Percentiles rank a stretch among this genome's conserved stretches.
phyloP scores from a whole-genome alignment of 148 eudicot species.

The Camellia sinensis region DNA sequence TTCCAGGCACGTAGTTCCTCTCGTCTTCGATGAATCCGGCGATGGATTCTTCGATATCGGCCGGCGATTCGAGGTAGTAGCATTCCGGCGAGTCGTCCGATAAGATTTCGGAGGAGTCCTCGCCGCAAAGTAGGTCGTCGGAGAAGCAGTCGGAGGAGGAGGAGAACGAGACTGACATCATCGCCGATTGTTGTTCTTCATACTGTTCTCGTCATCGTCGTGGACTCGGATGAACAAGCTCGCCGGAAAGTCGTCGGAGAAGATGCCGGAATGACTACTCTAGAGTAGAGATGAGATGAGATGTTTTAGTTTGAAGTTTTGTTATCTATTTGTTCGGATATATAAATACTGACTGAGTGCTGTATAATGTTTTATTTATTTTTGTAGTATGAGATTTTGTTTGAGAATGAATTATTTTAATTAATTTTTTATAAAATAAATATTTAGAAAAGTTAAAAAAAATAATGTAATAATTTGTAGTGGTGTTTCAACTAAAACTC shows the following conservation, averaged over 20 bases:
- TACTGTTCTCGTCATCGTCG: slow-evolving; percentile 18
- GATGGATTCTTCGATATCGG: slow-evolving; percentile 50
- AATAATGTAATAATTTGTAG: too few species aligned
- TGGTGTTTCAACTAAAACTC: too few species aligned
- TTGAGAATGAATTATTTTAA: too few species aligned
- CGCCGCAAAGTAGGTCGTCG: slow-evolving; percentile 70
- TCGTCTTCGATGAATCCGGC: slow-evolving; percentile 65
- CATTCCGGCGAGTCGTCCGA: slow-evolving; percentile 38
- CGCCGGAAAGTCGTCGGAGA: slow-evolving; percentile 26
- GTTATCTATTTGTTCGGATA: slow-evolving; percentile 2
- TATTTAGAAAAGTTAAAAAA: too few species aligned
- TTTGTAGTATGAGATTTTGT: too few species aligned
- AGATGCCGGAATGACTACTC: slow-evolving; percentile 10
- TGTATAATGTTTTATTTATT: too few species aligned
- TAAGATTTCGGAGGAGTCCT: slow-evolving; percentile 57
- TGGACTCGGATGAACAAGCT: neutral
- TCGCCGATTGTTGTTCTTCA: slow-evolving; percentile 23
- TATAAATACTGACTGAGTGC: neutral
- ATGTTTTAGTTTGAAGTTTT: slow-evolving; percentile 10
- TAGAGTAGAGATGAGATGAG: neutral
- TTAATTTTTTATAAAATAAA: too few species aligned
- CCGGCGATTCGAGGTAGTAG: slow-evolving; percentile 36
- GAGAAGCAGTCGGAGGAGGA: slow-evolving; percentile 43
- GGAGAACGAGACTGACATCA: slow-evolving; percentile 47
- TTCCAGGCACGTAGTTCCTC: slow-evolving; percentile 36